Percentiles rank a stretch among this genome's conserved stretches.
Conservation (phyloP, 345 rosid genomes). For the Bruguiera gymnorhiza region DNA sequence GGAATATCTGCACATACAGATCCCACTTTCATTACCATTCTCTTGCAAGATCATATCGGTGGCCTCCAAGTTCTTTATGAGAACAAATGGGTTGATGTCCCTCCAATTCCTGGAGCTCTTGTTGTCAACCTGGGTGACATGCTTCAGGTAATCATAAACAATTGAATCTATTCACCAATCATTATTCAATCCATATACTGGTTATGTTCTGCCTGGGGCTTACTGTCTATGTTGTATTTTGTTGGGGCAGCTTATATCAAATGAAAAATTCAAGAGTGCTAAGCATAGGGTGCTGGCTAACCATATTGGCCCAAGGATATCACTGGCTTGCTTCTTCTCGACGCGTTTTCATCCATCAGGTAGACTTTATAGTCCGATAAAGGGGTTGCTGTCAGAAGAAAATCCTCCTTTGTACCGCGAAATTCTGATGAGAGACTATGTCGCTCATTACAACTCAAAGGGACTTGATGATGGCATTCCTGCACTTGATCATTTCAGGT, state of each 20-base stretch:
- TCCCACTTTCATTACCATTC: constrained; percentile 19
- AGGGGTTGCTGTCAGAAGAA: constrained; percentile 16
- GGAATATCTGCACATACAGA: constrained; percentile 20
- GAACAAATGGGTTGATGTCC: constrained; percentile 21
- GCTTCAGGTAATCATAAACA: constrained; percentile 15
- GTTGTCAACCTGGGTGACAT: constrained; percentile 23
- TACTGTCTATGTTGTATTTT: too few relatives aligned
- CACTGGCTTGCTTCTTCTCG: constrained; percentile 25
- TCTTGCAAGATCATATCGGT: constrained; percentile 14
- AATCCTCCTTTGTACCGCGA: constrained; percentile 20
- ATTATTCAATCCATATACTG: too few relatives aligned
- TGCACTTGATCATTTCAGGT: constrained; percentile 3
- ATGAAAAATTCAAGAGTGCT: constrained; percentile 20
- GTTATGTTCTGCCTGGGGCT: too few relatives aligned
- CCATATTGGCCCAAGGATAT: constrained; percentile 19
- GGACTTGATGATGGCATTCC: constrained; percentile 2
- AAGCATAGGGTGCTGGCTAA: constrained; percentile 27
- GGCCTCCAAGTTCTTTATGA: constrained; percentile 26
- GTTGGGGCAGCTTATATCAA: constrained; percentile 16
- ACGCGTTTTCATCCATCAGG: constrained; percentile 11
- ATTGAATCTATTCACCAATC: neutral
- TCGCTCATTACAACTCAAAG: neutral
- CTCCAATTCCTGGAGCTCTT: constrained; percentile 1
- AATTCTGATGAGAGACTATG: constrained; percentile 9
- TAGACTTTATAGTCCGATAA: constrained; percentile 16